Base-by-base conservation (phyloP, 257 asterid species). In the Nicotiana otophora region DNA sequence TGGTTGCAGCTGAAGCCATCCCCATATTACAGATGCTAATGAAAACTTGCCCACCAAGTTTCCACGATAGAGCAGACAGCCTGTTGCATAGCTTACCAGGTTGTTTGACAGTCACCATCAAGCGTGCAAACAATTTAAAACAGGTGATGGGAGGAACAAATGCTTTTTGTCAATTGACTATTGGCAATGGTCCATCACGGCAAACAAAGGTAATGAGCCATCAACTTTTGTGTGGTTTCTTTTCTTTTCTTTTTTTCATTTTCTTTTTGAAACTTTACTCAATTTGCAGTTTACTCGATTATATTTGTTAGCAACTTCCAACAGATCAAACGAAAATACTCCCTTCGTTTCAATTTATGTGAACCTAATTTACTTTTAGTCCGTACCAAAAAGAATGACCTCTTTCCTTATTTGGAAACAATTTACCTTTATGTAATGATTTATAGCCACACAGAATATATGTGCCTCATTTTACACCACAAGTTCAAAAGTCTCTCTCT, bases 61-160 rank as follows among this genome's bases (percentile, higher is more conserved):
- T 92, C 88, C 97, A 87, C 7, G 98, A 94, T 12, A 92, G 92
- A 87, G 85, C 91, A 54, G 97, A 92, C 65, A 90, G 81, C 91
- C 94, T 94, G 72, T 85, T 94, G 90, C 94, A 89, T 66, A 81
- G 90, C 85, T 90, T 94, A 81, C 98, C 98, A 15, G 98, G 98
- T 83, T 92, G 97, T 89, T 91, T 94, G 84, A 94, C 96, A 31
- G 98, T 94, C 86, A 89, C 91, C 26, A 68, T 94, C 39, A 84
- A 84, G 77, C 93, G 93, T 46, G 98, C 94, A 76, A 91, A 85
- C 88, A 92, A 93, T 86, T 88, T 94, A 87, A 94, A 90, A 91
- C 94, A 85, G 63, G 86, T 86, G 54, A 84, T 87, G 90, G 97
- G 97, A 78, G 93, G 94, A 69, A 91, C 97, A 63, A 92, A 93